phyloP scores from a whole-genome alignment of 1,284 basidiomycete species.

The Sphaerobolus stellatus region DNA sequence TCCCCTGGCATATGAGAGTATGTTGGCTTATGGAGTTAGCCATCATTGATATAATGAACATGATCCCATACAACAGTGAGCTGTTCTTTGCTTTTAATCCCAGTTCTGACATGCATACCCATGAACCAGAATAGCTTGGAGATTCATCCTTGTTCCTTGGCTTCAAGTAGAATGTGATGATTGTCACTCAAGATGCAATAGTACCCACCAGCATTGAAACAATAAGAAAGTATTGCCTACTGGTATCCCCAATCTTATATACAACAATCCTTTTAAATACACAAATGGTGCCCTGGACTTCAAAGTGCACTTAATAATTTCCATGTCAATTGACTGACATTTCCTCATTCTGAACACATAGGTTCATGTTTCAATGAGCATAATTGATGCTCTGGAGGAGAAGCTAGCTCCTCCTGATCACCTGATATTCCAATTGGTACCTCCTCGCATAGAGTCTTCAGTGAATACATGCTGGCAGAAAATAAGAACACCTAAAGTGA shows the following conservation, averaged over 20 bases:
- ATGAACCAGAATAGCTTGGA: slow-evolving; percentile 39
- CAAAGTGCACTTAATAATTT: slow-evolving; percentile 28
- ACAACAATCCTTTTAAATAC: slow-evolving; percentile 16
- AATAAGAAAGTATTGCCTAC: slow-evolving; percentile 34
- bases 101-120: too few species aligned
- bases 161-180: slow-evolving; percentile 37
- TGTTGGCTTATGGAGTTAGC: slow-evolving; percentile 32
- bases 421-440: slow-evolving; percentile 28
- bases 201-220: slow-evolving; percentile 22
- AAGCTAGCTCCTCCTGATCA: slow-evolving; percentile 24
- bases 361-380: slow-evolving; percentile 17
- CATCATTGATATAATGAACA: too few species aligned
- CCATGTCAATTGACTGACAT: neutral
- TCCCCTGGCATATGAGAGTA: slow-evolving; percentile 35
- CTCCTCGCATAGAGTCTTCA: too few species aligned
- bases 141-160: slow-evolving; percentile 38
- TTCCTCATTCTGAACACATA: slow-evolving; percentile 1
- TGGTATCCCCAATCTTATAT: slow-evolving; percentile 32
- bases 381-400: slow-evolving; percentile 19
- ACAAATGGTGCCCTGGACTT: slow-evolving; percentile 26
- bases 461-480: too few species aligned
- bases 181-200: slow-evolving; percentile 25
- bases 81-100: too few species aligned
- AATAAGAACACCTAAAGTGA: too few species aligned
- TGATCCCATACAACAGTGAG: too few species aligned